Percentiles rank a stretch among this genome's conserved stretches.
phyloP scores from a whole-genome alignment of 2,329 filamentous ascomycete genomes.

The Alternaria alternata region DNA sequence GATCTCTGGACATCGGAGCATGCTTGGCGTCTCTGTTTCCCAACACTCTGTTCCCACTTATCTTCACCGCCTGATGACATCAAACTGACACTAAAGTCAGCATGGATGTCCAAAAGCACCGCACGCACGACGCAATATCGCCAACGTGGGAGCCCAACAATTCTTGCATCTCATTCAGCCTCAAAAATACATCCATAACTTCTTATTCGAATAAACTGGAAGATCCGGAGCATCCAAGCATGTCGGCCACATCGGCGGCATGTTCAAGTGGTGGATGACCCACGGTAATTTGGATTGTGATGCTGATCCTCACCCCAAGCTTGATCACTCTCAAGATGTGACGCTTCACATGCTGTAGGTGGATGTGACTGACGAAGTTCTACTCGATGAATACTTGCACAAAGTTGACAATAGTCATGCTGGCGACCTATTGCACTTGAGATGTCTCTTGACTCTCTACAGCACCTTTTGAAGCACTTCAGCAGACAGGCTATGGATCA shows the following conservation, averaged over 20 bases:
- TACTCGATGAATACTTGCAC: neutral
- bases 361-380: neutral
- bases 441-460: neutral
- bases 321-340: neutral
- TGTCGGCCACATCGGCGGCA: neutral
- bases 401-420: neutral
- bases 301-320: neutral
- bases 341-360: neutral
- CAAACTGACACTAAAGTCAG: neutral
- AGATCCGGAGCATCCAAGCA: neutral
- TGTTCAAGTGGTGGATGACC: constrained; percentile 1
- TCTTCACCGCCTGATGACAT: constrained; percentile 1
- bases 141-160: neutral
- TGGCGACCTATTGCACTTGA: neutral
- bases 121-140: neutral
- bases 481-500: neutral
- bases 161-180: neutral
- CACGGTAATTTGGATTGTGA: neutral
- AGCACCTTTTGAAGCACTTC: neutral
- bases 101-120: neutral
- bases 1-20: neutral
- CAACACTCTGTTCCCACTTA: neutral
- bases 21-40: neutral
- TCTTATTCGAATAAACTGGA: neutral
- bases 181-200: neutral